A percentile compares a stretch with the other conserved stretches of the same genome.
These are phyloP conservation scores for Passalora sequoiae DNA, from an alignment of 2,329 filamentous ascomycete genomes.

Conservation along the genomic window DNA sequence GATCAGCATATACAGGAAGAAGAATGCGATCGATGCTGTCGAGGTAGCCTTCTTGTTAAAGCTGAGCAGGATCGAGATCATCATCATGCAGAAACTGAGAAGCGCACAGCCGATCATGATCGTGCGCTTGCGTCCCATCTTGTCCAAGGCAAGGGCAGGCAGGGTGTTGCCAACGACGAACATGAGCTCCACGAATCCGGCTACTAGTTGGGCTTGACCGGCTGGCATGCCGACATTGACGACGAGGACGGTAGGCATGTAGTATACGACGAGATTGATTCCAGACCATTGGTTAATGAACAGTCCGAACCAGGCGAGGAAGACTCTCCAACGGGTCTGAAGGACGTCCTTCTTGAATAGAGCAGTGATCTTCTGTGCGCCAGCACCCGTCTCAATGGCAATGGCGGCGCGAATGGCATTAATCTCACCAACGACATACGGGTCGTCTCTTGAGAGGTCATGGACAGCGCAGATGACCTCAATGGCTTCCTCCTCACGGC, in stretches of 20 bases:
- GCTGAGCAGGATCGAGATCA: conserved; percentile 41
- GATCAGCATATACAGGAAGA: conserved; percentile 65
- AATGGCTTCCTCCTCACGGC: conserved; percentile 44
- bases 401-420: conserved; percentile 15
- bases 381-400: conserved; percentile 30
- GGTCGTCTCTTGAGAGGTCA: conserved; percentile 46
- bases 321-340: conserved; percentile 60
- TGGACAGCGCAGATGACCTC: conserved; percentile 49
- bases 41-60: conserved; percentile 33
- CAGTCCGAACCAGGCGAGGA: conserved; percentile 54
- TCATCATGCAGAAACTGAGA: conserved; percentile 51
- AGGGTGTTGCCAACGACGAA: conserved; percentile 42
- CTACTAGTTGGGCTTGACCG: conserved; percentile 55
- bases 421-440: conserved; percentile 55
- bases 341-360: conserved; percentile 59
- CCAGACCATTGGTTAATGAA: no score
- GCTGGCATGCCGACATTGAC: no score
- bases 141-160: no score
- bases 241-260: no score
- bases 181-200: conserved; percentile 63
- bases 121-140: conserved; percentile 47
- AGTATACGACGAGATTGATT: no score
- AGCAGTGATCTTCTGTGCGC: conserved; percentile 45
- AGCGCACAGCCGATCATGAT: no score
- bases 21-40: conserved; percentile 53